A percentile compares a stretch with the other conserved stretches of the same genome.
phyloP scores from a whole-genome alignment of 768 basidiomycete species.

The Termitomyces sp. region DNA sequence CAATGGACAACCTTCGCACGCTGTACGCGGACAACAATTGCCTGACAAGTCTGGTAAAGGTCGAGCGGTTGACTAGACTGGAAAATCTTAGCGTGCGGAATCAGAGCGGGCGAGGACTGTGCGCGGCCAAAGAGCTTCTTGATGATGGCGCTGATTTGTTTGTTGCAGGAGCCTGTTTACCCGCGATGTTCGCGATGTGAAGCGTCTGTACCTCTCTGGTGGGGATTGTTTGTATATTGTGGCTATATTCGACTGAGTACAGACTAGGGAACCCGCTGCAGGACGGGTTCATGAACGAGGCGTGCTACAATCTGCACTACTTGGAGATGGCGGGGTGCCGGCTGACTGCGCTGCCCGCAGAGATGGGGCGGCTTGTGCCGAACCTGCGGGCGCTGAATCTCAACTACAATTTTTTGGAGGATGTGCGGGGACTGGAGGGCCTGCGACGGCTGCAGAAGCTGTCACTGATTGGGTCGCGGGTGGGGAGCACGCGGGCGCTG shows the following conservation, averaged over 20 bases:
- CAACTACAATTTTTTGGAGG: slow-evolving; percentile 94
- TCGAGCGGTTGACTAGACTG: slow-evolving; percentile 59
- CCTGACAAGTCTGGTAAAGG: slow-evolving; percentile 43
- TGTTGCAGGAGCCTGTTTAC: slow-evolving; percentile 35
- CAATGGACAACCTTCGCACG: slow-evolving; percentile 72
- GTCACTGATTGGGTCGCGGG: slow-evolving; percentile 78
- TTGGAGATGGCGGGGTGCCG: slow-evolving; percentile 85
- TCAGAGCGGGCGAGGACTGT: slow-evolving; percentile 74
- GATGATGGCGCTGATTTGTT: slow-evolving; percentile 15
- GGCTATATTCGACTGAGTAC: neutral
- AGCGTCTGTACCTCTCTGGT: slow-evolving; percentile 94
- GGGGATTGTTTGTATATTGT: slow-evolving; percentile 25
- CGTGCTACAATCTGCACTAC: slow-evolving; percentile 88
- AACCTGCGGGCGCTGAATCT: slow-evolving; percentile 90
- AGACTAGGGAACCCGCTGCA: slow-evolving; percentile 60
- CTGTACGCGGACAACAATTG: slow-evolving; percentile 89
- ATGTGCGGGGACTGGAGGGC: slow-evolving; percentile 60
- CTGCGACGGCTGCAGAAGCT: slow-evolving; percentile 75
- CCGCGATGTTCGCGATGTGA: slow-evolving; percentile 85
- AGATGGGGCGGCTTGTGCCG: slow-evolving; percentile 61
- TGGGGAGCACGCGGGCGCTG: slow-evolving; percentile 70
- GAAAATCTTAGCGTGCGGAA: slow-evolving; percentile 92
- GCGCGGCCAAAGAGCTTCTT: slow-evolving; percentile 33
- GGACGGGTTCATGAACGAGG: slow-evolving; percentile 55
- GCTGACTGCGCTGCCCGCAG: slow-evolving; percentile 48